Conservation (phyloP, 345 rosid species). For the Erysimum cheiranthoides region DNA sequence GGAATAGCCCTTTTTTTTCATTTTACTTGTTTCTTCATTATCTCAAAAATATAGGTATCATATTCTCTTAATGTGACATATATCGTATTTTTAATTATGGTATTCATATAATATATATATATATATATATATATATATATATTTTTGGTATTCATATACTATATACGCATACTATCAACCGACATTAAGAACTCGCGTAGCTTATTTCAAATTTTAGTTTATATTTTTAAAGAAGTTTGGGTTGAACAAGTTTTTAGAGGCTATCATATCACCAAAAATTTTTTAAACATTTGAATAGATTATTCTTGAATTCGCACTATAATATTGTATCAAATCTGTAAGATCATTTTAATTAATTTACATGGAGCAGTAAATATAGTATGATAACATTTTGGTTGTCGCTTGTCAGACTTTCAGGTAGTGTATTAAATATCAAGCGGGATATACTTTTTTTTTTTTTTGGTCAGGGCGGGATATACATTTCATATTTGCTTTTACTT, state of each 20-base stretch:
- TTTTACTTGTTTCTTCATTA: conserved; percentile 18
- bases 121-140: too few species aligned
- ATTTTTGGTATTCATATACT: too few species aligned
- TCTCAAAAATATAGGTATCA: not conserved
- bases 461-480: too few species aligned
- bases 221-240: not conserved
- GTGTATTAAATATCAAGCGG: not conserved
- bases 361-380: conserved; percentile 7
- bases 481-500: not conserved
- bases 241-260: not conserved
- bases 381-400: conserved; percentile 25
- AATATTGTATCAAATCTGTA: not conserved
- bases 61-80: not conserved
- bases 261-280: not conserved
- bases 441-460: too few species aligned
- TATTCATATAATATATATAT: not conserved
- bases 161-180: too few species aligned
- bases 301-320: not conserved
- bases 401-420: conserved; percentile 29
- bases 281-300: not conserved
- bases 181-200: not conserved
- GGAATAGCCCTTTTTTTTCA: not conserved
- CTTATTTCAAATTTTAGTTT: not conserved
- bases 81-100: not conserved
- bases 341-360: not conserved